Evolutionary conservation across 306 rosid species (phyloP).

Genomic region (Albizia julibrissin): DNA sequence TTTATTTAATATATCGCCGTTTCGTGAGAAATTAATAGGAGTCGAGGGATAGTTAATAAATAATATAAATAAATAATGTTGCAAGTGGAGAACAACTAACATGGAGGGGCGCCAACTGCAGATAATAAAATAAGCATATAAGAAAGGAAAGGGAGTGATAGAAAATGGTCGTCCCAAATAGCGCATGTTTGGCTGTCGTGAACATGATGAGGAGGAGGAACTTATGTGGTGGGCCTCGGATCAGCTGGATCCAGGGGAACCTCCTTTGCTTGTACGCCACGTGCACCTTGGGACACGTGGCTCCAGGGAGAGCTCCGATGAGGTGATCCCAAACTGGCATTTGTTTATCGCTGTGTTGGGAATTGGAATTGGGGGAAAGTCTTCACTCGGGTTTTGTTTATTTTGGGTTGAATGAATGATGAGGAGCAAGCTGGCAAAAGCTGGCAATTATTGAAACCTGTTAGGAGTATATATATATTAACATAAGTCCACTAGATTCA

Average conservation of each 20-base stretch:
- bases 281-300: slow-evolving; percentile 1
- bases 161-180: slow-evolving; percentile 8
- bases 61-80: neutral
- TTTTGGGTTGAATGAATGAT: neutral
- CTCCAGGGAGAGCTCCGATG: neutral
- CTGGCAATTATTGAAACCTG: slow-evolving; percentile 30
- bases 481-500: neutral
- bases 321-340: neutral
- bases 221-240: neutral
- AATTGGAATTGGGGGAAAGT: neutral
- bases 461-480: too few relatives aligned
- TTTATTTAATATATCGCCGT: neutral
- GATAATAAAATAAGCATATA: neutral
- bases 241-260: neutral
- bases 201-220: neutral
- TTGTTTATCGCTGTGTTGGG: neutral
- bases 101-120: slow-evolving; percentile 30
- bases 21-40: neutral
- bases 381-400: neutral
- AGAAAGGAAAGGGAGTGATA: neutral
- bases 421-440: slow-evolving; percentile 25
- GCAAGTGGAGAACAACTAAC: slow-evolving; percentile 40
- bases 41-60: neutral
- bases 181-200: slow-evolving; percentile 27
- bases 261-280: slow-evolving; percentile 2